Evolutionary conservation across 495 filamentous ascomycete genomes (phyloP), one percentile per base, ranked within the genome.

Genomic region (Penicillium cosmopolitanum): DNA sequence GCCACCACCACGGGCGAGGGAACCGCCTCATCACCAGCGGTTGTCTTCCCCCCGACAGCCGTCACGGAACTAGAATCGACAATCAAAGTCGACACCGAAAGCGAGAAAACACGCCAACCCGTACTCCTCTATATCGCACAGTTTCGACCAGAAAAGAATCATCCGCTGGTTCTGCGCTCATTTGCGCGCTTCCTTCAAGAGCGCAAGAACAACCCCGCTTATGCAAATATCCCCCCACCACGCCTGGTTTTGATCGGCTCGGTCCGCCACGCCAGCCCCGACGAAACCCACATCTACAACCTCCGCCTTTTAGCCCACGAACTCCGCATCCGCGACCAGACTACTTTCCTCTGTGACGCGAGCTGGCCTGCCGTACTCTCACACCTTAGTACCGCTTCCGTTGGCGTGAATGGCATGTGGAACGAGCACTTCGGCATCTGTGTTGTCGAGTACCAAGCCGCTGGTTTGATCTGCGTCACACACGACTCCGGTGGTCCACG

Each of bases 351-450:
- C 61, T 88, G 90, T 61, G 92, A 98, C 66, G 93, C 92, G 5
- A 83, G 87, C 40, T 98, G 93, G 93, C 85, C 87, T 6, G 83
- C 91, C 57, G 89, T 98, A 43, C 81, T 96, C 12, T 80, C 86
- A 21, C 91, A 91, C 84, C 79, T 98, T 47, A 75, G 83, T 40
- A 82, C 77, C 19, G 83, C 87, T 33, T 93, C 85, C 53, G 81
- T 98, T 23, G 95, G 95, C 36, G 91, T 95, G 3, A 98, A 98
- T 66, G 93, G 87, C 55, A 98, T 98, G 95, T 98, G 96, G 95
- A 98, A 97, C 68, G 95, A 98, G 76, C 95, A 98, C 74, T 98
- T 98, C 68, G 96, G 95, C 16, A 98, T 98, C 61, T 95, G 95
- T 5, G 93, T 98, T 16, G 95, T 98, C 6, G 95, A 98, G 77